These are phyloP conservation scores for Phoenix dactylifera DNA, from an alignment of 176 grass and related monocot genomes.

Conservation along the genomic window DNA sequence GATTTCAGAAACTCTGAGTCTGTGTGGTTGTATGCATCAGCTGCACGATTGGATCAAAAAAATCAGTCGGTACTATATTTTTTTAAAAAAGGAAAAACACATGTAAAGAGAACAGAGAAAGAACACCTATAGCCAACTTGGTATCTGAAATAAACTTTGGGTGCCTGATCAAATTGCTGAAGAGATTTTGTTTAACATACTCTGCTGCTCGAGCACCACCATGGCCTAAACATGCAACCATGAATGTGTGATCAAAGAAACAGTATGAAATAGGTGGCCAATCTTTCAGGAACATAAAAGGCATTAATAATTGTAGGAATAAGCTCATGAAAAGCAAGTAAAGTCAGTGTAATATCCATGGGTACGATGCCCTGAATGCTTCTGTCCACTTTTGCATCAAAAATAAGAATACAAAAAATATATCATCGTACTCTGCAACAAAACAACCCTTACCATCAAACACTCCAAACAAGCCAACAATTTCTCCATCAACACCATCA, in stretches of 20 bases:
- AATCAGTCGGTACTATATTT: too few relatives aligned
- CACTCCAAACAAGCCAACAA: constrained; percentile 70
- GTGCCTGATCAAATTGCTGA: constrained; percentile 73
- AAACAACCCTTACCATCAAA: constrained; percentile 51
- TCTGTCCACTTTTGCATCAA: too few relatives aligned
- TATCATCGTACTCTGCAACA: too few relatives aligned
- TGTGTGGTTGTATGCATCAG: constrained; percentile 73
- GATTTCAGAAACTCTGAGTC: constrained; percentile 74
- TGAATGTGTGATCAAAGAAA: neutral
- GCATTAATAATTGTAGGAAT: too few relatives aligned
- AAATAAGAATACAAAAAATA: too few relatives aligned
- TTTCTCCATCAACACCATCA: constrained; percentile 67
- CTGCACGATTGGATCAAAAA: constrained; percentile 28
- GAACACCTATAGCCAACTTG: constrained; percentile 72
- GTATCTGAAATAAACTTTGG: constrained; percentile 77
- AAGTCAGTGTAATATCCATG: too few relatives aligned
- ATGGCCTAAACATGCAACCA: constrained; percentile 40
- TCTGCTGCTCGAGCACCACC: constrained; percentile 81
- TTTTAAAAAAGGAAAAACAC: neutral
- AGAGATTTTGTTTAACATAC: constrained; percentile 76
- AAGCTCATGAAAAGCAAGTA: too few relatives aligned
- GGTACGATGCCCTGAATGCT: too few relatives aligned
- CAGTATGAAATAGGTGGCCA: too few relatives aligned
- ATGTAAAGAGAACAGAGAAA: neutral
- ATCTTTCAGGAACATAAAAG: too few relatives aligned